phyloP scores from a whole-genome alignment of 306 rosid species.

The Amphicarpaea edgeworthii region DNA sequence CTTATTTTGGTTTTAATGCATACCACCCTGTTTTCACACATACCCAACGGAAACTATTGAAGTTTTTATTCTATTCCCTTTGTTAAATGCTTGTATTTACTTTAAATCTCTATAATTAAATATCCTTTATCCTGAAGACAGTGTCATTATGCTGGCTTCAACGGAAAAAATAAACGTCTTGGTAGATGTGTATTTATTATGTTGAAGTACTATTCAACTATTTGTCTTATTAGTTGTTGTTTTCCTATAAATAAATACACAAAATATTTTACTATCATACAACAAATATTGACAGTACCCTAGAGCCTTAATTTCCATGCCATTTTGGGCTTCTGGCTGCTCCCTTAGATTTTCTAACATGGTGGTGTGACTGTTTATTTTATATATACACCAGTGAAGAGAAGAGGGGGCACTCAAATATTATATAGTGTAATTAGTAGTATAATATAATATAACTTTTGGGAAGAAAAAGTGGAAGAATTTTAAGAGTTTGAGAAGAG shows the following conservation, averaged over 20 bases:
- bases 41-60: no score
- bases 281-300: conserved; percentile 1
- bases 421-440: neutral
- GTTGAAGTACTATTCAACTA: neutral
- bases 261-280: neutral
- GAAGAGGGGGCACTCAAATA: neutral
- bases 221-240: neutral
- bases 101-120: neutral
- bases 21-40: neutral
- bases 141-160: conserved; percentile 1
- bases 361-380: conserved; percentile 9
- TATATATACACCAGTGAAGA: neutral
- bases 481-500: neutral
- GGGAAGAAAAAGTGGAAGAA: neutral
- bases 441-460: neutral
- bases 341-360: conserved; percentile 43
- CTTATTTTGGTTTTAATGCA: neutral
- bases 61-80: neutral
- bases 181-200: neutral
- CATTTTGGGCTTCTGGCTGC: neutral
- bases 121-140: neutral
- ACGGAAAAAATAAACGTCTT: neutral
- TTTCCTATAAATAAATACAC: neutral
- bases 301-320: conserved; percentile 50
- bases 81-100: neutral